Evolutionary conservation across 345 rosid species (phyloP).

Genomic region (Salix udensis): DNA sequence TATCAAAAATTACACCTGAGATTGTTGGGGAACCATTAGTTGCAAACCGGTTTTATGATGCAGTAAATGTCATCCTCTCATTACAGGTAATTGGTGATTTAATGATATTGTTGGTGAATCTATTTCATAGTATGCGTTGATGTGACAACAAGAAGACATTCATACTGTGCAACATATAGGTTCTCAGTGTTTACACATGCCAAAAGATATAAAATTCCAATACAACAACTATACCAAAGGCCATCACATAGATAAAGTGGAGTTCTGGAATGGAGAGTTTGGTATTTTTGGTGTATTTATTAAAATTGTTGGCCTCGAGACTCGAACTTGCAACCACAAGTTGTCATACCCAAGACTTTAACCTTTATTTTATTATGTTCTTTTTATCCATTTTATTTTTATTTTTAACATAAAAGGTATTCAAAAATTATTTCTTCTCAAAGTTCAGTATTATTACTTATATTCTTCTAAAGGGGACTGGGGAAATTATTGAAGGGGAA

Average conservation of each 20-base stretch:
- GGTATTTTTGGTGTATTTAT: neutral
- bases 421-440: neutral
- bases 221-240: neutral
- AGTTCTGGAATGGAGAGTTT: neutral
- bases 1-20: constrained; percentile 65
- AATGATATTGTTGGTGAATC: neutral
- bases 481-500: neutral
- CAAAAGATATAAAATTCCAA: neutral
- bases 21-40: constrained; percentile 79
- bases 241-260: neutral
- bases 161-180: neutral
- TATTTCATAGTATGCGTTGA: neutral
- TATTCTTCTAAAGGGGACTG: neutral
- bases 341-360: neutral
- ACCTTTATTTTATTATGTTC: neutral
- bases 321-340: neutral
- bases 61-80: constrained; percentile 83
- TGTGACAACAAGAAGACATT: neutral
- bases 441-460: neutral
- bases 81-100: constrained; percentile 53
- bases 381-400: neutral
- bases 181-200: neutral
- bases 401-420: neutral
- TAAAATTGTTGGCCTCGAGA: neutral
- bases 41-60: constrained; percentile 59